phyloP scores from a whole-genome alignment of 1,284 basidiomycete genomes.

The Neonothopanus nambi region DNA sequence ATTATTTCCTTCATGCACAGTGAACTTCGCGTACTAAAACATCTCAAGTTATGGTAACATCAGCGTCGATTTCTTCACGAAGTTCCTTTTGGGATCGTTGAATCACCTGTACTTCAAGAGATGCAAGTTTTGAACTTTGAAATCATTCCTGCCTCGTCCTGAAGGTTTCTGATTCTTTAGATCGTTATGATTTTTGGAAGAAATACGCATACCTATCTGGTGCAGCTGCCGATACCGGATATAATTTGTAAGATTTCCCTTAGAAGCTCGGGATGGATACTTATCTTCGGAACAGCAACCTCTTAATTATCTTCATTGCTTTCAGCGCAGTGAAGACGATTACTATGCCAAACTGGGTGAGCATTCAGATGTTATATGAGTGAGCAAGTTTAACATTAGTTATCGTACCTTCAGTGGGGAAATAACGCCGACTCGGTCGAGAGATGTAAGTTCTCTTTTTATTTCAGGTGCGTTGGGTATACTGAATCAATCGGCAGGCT shows the following conservation, averaged over 20 bases:
- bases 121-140: conserved; percentile 11
- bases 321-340: conserved; percentile 23
- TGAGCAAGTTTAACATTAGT: too few relatives aligned
- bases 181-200: conserved; percentile 28
- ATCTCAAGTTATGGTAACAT: conserved; percentile 21
- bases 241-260: conserved; percentile 19
- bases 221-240: conserved; percentile 28
- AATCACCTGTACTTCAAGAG: conserved; percentile 28
- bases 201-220: conserved; percentile 25
- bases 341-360: conserved; percentile 18
- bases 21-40: not conserved
- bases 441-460: not conserved
- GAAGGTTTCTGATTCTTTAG: not conserved
- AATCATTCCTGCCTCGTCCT: not conserved
- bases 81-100: conserved; percentile 24
- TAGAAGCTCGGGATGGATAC: too few relatives aligned
- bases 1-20: not conserved
- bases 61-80: conserved; percentile 21
- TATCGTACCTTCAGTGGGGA: conserved; percentile 13
- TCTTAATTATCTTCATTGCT: conserved; percentile 27
- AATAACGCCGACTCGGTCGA: conserved; percentile 19
- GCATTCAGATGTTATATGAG: too few relatives aligned
- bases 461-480: not conserved
- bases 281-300: conserved; percentile 15
- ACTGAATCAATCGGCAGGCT: conserved; percentile 2